Evolutionary conservation across 768 basidiomycete genomes (phyloP), one percentile per base, ranked within the genome.

Genomic region (Termitomyces sp.): DNA sequence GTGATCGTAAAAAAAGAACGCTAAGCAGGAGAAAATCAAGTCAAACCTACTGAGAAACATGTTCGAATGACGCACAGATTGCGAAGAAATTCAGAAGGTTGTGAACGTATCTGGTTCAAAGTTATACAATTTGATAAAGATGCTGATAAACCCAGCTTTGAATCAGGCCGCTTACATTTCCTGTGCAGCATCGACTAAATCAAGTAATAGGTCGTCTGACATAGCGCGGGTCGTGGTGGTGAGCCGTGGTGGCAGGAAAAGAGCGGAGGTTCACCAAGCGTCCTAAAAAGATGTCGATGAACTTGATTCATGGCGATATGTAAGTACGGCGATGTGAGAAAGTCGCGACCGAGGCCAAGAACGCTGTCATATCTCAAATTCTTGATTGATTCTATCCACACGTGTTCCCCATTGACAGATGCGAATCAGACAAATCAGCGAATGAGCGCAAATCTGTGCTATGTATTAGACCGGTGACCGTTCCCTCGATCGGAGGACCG

Each of bases 1-100:
- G 57, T 81, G 77, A 64, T 79, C 78, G 52, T 76, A 79, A 58
- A 72, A 78, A 24, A 79, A 65, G 22, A 38, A 72, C 7, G 76
- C 78, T 78, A 60, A 38, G 36, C 33, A 35, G n/a, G n/a, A 42
- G 13, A 59, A 50, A n/a, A 45, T 24, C 49, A 55, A 18, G 48
- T 40, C 22, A 51, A 20, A 20, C 32, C 5, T 11, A 11, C 50
- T 51, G 4, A 24, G 4, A 48, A 40, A 55, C 2, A 55, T 28
- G 13, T 28, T 24, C 8, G 36, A 39, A 8, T 11, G 36, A 54
- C 77, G 64, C 24, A 77, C 77, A 69, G 40, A 76, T 67, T 28
- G 72, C 73, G 18, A 74, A 58, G 35, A 78, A 42, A 56, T 75
- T 72, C 15, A 77, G 65, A 64, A 69, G 72, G 57, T 73, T 68